These are phyloP conservation scores for Rhodotorula sp. DNA, from an alignment of 1,284 basidiomycete genomes.

Conservation along the genomic window DNA sequence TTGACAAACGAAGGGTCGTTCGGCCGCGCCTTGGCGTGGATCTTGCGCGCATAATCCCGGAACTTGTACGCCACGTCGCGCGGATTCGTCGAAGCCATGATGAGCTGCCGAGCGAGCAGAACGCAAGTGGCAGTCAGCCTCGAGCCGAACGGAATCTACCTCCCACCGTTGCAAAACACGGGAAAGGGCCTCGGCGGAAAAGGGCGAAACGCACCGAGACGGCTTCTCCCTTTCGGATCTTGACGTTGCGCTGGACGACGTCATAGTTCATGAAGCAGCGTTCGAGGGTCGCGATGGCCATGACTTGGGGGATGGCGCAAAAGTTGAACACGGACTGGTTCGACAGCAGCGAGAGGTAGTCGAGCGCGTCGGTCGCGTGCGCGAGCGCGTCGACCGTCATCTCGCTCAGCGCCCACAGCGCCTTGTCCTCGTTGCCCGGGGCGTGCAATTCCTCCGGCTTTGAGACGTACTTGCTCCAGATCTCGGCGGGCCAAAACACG, in stretches of 20 bases:
- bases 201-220: conserved; percentile 60
- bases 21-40: conserved; percentile 74
- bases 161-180: not conserved
- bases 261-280: conserved; percentile 88
- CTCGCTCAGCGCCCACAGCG: conserved; percentile 74
- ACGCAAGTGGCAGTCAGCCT: not conserved
- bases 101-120: conserved; percentile 59
- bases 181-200: not conserved
- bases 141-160: too few relatives aligned
- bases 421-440: conserved; percentile 59
- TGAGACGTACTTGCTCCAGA: conserved; percentile 70
- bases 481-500: conserved; percentile 93
- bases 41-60: conserved; percentile 73
- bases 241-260: conserved; percentile 88
- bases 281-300: conserved; percentile 93
- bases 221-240: conserved; percentile 90
- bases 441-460: conserved; percentile 59
- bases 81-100: conserved; percentile 85
- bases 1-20: conserved; percentile 84
- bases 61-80: conserved; percentile 89
- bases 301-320: conserved; percentile 89
- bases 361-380: conserved; percentile 80
- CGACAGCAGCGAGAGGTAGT: conserved; percentile 82
- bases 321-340: conserved; percentile 96
- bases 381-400: conserved; percentile 88